These are phyloP conservation scores for Comarum palustre DNA, from an alignment of 306 rosid genomes.

Conservation along the genomic window DNA sequence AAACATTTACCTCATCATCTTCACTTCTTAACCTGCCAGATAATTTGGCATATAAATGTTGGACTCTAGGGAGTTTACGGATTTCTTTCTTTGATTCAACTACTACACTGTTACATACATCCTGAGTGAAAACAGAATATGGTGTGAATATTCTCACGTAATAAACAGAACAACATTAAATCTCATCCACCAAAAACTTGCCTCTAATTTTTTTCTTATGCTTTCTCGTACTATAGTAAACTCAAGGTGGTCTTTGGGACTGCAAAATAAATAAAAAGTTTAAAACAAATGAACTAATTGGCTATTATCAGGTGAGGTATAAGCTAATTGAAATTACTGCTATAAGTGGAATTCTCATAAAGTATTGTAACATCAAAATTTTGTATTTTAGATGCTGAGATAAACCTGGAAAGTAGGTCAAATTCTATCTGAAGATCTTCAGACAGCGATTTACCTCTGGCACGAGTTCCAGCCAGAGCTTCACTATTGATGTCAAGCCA, in stretches of 20 bases:
- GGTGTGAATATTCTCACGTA: neutral
- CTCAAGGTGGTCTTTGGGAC: conserved; percentile 87
- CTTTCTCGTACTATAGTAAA: conserved; percentile 85
- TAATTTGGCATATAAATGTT: conserved; percentile 78
- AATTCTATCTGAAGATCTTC: conserved; percentile 75
- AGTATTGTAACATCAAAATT: neutral
- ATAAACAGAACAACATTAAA: neutral
- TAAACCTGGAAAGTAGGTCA: conserved; percentile 86
- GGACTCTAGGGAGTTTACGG: conserved; percentile 78
- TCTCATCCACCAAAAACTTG: conserved; percentile 21
- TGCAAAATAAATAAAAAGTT: conserved; percentile 29
- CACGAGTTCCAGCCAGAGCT: conserved; percentile 97
- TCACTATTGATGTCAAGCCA: conserved; percentile 70
- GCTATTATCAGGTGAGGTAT: conserved; percentile 6
- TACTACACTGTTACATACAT: conserved; percentile 57
- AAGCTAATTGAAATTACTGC: conserved; percentile 10
- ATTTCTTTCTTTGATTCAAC: conserved; percentile 70
- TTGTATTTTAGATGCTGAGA: conserved; percentile 15
- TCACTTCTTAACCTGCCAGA: conserved; percentile 61
- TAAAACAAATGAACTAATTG: conserved; percentile 14
- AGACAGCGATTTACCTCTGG: conserved; percentile 62
- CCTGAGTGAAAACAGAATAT: conserved; percentile 37
- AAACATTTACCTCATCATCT: conserved; percentile 76
- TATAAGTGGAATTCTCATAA: neutral
- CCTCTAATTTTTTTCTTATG: conserved; percentile 80